Conservation (phyloP, 192 early-diverging fungal species). For the Coemansia sp. region DNA sequence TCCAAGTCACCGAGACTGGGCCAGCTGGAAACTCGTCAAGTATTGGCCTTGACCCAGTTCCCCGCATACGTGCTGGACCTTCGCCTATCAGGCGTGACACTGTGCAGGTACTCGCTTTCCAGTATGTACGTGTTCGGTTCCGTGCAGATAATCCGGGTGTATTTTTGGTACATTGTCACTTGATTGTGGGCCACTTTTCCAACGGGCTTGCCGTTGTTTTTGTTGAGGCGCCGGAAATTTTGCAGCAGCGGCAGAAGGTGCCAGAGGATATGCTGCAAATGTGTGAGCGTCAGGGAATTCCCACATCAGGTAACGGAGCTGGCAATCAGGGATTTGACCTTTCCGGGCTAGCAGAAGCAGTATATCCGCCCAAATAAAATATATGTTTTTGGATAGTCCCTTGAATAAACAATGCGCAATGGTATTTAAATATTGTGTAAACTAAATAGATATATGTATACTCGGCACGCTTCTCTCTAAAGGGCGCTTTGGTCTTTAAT, state of each 20-base stretch:
- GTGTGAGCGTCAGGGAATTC: neutral
- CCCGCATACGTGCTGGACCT: neutral
- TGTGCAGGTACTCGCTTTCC: conserved; percentile 54
- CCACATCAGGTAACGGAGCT: conserved; percentile 2
- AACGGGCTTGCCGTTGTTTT: conserved; percentile 69
- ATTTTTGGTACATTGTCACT: conserved; percentile 83
- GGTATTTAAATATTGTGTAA: too few species aligned
- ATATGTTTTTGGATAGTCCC: too few species aligned
- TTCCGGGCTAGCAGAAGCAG: neutral
- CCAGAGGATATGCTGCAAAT: conserved; percentile 45
- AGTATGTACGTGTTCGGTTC: conserved; percentile 66
- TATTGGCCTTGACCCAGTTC: neutral
- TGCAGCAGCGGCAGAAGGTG: conserved; percentile 19
- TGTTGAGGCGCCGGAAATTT: conserved; percentile 60
- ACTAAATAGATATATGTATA: too few species aligned
- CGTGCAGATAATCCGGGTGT: conserved; percentile 76
- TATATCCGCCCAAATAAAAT: too few species aligned
- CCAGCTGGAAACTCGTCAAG: conserved; percentile 13
- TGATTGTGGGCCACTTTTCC: conserved; percentile 46
- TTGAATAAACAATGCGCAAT: too few species aligned
- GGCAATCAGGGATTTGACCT: conserved; percentile 8
- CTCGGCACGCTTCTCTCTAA: too few species aligned
- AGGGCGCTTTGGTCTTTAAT: too few species aligned
- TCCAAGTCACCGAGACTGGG: conserved; percentile 68
- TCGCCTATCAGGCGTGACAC: conserved; percentile 62